Evolutionary conservation across 2,329 filamentous ascomycete species (phyloP).

Genomic region (Trichoderma harzianum): DNA sequence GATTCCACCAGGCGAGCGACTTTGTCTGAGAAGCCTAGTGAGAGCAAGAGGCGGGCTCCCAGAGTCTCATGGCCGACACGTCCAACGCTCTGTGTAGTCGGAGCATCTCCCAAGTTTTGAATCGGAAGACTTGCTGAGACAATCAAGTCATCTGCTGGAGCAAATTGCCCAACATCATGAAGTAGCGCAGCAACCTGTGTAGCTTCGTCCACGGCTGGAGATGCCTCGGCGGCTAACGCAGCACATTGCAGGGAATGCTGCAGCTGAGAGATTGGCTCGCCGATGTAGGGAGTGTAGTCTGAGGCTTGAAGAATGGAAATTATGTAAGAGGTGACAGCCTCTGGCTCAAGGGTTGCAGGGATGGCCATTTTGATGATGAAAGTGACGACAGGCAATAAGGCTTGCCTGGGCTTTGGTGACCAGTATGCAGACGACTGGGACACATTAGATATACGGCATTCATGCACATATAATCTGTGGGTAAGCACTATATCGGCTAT

Average conservation of each 20-base stretch:
- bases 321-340: neutral
- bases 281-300: neutral
- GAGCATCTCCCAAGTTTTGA: neutral
- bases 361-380: neutral
- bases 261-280: neutral
- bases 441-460: neutral
- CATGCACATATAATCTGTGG: neutral
- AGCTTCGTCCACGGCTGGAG: neutral
- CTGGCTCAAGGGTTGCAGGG: neutral
- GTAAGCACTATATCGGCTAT: neutral
- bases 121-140: neutral
- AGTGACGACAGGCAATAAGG: neutral
- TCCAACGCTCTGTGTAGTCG: neutral
- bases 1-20: neutral
- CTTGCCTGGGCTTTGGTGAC: neutral
- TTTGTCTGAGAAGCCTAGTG: neutral
- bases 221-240: neutral
- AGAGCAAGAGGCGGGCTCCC: neutral
- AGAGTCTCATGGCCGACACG: neutral
- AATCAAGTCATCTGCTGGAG: neutral
- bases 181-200: neutral
- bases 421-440: neutral
- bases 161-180: neutral
- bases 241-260: constrained; percentile 1
- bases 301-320: neutral